Conservation (phyloP, 208 protist species). For the Trypanosoma cruzi region DNA sequence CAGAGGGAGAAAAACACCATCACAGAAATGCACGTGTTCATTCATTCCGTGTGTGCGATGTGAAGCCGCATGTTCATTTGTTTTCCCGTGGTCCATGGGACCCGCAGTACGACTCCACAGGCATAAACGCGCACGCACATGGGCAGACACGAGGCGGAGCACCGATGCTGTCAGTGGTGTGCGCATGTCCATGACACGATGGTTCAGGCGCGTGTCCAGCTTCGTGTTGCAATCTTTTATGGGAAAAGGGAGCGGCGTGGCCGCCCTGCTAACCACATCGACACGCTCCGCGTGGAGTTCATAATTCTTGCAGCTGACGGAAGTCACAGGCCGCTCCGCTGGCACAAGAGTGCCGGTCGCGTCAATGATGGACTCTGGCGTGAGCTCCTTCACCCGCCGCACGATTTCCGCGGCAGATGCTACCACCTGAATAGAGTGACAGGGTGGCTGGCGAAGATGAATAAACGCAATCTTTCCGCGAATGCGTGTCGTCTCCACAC, state of each 20-base stretch:
- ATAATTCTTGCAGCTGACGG: conserved; percentile 45
- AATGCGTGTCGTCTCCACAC: conserved; percentile 54
- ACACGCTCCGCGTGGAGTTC: conserved; percentile 66
- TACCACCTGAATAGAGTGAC: conserved; percentile 72
- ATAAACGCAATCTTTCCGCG: conserved; percentile 69
- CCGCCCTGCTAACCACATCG: conserved; percentile 47
- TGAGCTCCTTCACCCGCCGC: conserved; percentile 38
- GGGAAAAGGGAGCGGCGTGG: conserved; percentile 82
- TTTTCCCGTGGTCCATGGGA: too few relatives aligned
- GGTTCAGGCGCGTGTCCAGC: conserved; percentile 96
- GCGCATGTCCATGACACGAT: conserved; percentile 98
- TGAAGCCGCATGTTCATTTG: too few relatives aligned
- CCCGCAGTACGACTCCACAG: too few relatives aligned
- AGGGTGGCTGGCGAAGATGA: conserved; percentile 71
- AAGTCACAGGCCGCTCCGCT: conserved; percentile 39
- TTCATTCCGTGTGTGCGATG: too few relatives aligned
- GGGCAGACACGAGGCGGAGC: conserved; percentile 95
- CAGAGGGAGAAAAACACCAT: too few relatives aligned
- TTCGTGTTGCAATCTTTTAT: conserved; percentile 80
- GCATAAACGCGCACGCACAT: too few relatives aligned
- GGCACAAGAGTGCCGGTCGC: conserved; percentile 48
- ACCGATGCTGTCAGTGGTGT: conserved; percentile 96
- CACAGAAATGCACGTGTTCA: too few relatives aligned
- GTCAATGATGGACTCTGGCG: conserved; percentile 74
- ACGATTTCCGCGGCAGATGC: conserved; percentile 39